These are phyloP conservation scores for Wickerhamomyces kurtzmanii DNA, from an alignment of 805 yeast genomes.

Conservation along the genomic window DNA sequence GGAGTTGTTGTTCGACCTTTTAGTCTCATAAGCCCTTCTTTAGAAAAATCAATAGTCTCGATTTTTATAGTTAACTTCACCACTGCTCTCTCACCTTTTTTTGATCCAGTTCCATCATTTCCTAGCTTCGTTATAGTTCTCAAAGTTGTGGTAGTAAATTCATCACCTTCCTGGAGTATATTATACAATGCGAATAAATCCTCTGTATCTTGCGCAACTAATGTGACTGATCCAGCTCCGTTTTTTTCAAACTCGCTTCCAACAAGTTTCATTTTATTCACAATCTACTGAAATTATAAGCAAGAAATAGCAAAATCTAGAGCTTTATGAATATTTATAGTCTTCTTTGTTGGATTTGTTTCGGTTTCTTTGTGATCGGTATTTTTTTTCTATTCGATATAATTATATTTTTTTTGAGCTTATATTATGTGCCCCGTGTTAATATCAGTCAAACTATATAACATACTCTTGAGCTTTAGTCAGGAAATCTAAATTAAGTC, in stretches of 20 bases:
- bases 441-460: too few relatives aligned
- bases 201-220: conserved; percentile 81
- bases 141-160: conserved; percentile 55
- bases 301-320: too few relatives aligned
- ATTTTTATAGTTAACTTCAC: conserved; percentile 52
- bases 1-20: conserved; percentile 65
- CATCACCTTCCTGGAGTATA: conserved; percentile 68
- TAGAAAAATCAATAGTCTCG: conserved; percentile 65
- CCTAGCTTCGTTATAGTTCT: conserved; percentile 43
- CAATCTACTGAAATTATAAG: too few relatives aligned
- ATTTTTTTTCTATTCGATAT: too few relatives aligned
- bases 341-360: too few relatives aligned
- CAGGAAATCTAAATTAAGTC: too few relatives aligned
- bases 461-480: too few relatives aligned
- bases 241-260: conserved; percentile 44
- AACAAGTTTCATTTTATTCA: conserved; percentile 50
- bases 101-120: conserved; percentile 17
- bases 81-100: conserved; percentile 38
- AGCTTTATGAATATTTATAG: too few relatives aligned
- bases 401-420: too few relatives aligned
- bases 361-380: too few relatives aligned
- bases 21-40: conserved; percentile 66
- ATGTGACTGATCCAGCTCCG: conserved; percentile 50
- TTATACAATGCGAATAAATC: conserved; percentile 88
- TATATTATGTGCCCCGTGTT: too few relatives aligned